Evolutionary conservation across 768 basidiomycete species (phyloP).

Genomic region (Sporobolomyces pararoseus): DNA sequence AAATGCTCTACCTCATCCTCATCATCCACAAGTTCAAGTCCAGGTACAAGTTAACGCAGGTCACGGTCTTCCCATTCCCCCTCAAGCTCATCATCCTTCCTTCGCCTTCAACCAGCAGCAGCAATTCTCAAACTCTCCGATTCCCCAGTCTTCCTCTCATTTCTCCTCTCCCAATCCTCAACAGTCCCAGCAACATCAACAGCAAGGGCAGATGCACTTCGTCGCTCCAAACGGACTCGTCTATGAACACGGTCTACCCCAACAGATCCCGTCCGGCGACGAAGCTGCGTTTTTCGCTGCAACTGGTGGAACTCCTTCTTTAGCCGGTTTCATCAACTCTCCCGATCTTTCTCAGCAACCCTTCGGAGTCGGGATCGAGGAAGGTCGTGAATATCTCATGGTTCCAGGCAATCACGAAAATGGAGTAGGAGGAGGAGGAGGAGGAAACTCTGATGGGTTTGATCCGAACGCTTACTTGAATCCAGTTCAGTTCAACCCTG

Average conservation of each 20-base stretch:
- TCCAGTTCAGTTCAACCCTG: background rate
- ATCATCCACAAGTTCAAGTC: background rate
- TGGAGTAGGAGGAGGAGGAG: background rate
- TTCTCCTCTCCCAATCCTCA: background rate
- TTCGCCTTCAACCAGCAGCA: background rate
- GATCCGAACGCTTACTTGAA: background rate
- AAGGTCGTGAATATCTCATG: conserved; percentile 2
- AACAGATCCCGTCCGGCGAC: background rate
- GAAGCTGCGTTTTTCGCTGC: background rate
- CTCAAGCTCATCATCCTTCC: background rate
- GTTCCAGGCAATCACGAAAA: background rate
- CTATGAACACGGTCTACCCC: conserved; percentile 4
- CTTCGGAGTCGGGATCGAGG: background rate
- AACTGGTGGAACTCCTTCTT: background rate
- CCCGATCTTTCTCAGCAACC: background rate
- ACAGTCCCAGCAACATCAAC: background rate
- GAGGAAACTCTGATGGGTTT: too few relatives aligned
- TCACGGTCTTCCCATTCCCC: background rate
- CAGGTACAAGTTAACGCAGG: conserved; percentile 19
- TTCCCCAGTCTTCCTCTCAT: background rate
- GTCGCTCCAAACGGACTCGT: background rate
- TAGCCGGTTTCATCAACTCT: conserved; percentile 13
- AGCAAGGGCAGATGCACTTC: background rate
- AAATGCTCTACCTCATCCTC: background rate
- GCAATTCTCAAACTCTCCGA: background rate